A percentile compares a stretch with the other conserved stretches of the same genome.
These are phyloP conservation scores for Solanum acaule DNA, from an alignment of 257 asterid genomes.

Conservation along the genomic window DNA sequence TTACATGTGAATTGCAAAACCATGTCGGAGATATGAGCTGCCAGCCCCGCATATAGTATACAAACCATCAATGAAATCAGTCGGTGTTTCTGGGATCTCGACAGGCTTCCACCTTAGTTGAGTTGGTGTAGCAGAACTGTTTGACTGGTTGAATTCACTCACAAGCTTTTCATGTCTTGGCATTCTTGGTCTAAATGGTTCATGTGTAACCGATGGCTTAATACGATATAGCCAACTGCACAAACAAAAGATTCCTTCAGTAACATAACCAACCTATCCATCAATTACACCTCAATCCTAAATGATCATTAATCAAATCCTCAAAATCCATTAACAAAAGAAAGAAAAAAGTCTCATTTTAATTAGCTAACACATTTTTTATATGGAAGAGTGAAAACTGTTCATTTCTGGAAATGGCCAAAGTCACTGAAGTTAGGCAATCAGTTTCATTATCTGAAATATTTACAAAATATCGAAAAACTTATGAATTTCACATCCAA, in stretches of 20 bases:
- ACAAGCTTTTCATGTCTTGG: conserved; percentile 75
- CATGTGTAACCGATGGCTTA: conserved; percentile 93
- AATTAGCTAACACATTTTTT: not conserved
- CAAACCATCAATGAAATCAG: conserved; percentile 79
- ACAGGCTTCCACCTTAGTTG: conserved; percentile 90
- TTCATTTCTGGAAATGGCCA: not conserved
- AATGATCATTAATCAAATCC: not conserved
- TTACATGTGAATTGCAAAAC: conserved; percentile 97
- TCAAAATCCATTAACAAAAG: not conserved
- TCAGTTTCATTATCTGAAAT: not conserved
- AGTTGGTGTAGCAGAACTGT: conserved; percentile 83
- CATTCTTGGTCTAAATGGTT: conserved; percentile 72
- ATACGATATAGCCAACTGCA: conserved; percentile 83
- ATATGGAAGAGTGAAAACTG: not conserved
- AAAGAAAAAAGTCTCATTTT: not conserved
- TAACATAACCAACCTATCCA: not conserved
- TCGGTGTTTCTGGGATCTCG: conserved; percentile 53
- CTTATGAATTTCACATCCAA: not conserved
- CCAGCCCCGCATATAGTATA: conserved; percentile 95
- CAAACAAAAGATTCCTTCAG: not conserved
- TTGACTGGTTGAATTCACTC: conserved; percentile 68
- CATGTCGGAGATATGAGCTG: conserved; percentile 92
- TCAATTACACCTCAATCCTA: not conserved
- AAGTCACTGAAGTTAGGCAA: not conserved
- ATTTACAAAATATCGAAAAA: not conserved